Evolutionary conservation across 2,329 filamentous ascomycete species (phyloP).

Genomic region (Epichloe coenophiala): DNA sequence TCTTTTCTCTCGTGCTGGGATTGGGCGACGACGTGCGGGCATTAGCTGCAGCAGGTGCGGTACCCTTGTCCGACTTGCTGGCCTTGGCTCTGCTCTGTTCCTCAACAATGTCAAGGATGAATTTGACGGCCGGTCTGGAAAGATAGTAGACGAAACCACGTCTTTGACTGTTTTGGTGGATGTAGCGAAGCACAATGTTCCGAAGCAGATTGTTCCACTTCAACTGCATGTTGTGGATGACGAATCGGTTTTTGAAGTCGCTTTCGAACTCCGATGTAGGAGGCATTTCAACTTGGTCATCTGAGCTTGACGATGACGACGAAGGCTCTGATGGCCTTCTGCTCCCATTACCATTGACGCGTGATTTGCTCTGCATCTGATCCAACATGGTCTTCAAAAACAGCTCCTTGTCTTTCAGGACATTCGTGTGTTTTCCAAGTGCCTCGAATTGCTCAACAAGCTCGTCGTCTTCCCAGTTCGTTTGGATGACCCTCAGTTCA

Average conservation of each 20-base stretch:
- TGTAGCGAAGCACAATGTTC: slow-evolving; percentile 94
- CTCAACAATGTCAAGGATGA: slow-evolving; percentile 93
- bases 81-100: slow-evolving; percentile 68
- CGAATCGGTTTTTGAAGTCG: slow-evolving; percentile 96
- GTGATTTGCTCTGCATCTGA: slow-evolving; percentile 29
- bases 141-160: slow-evolving; percentile 97
- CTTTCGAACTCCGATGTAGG: slow-evolving; percentile 72
- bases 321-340: slow-evolving; percentile 24
- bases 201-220: slow-evolving; percentile 97
- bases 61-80: slow-evolving; percentile 15
- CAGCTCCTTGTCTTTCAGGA: slow-evolving; percentile 42
- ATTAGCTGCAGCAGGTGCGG: slow-evolving; percentile 12
- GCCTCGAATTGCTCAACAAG: slow-evolving; percentile 47
- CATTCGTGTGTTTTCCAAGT: slow-evolving; percentile 38
- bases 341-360: slow-evolving; percentile 14
- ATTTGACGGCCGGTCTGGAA: slow-evolving; percentile 89
- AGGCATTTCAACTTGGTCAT: slow-evolving; percentile 46
- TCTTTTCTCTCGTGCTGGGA: slow-evolving; percentile 35
- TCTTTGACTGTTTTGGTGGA: slow-evolving; percentile 91
- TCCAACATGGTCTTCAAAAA: slow-evolving; percentile 46
- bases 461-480: slow-evolving; percentile 34
- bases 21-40: slow-evolving; percentile 23
- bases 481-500: slow-evolving; percentile 50
- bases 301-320: slow-evolving; percentile 1
- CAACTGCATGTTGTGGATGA: slow-evolving; percentile 91